phyloP scores from a whole-genome alignment of 1,284 basidiomycete species.

The Marasmius tenuissimus region DNA sequence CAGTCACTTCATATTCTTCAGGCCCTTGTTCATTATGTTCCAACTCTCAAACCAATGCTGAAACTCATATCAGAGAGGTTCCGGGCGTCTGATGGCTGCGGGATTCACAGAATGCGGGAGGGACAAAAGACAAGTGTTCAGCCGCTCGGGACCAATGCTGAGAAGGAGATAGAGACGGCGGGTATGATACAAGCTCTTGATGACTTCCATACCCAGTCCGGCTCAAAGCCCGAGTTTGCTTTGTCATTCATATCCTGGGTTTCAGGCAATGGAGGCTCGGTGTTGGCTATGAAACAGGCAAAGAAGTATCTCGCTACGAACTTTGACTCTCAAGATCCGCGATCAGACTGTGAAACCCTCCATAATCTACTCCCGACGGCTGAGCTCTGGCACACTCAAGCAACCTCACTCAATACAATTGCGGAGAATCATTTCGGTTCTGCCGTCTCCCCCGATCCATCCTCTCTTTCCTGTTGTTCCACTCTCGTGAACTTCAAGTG shows the following conservation, averaged over 20 bases:
- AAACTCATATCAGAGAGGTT: not conserved
- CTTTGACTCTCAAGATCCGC: not conserved
- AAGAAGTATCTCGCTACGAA: not conserved
- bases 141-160: conserved; percentile 5
- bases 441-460: not conserved
- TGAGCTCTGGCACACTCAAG: not conserved
- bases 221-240: not conserved
- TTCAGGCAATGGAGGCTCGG: not conserved
- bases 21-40: no score
- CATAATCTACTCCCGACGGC: not conserved
- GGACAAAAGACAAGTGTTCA: not conserved
- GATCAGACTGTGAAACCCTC: not conserved
- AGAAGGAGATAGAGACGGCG: conserved; percentile 5
- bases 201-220: conserved; percentile 6
- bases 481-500: not conserved
- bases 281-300: not conserved
- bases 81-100: not conserved
- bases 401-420: not conserved
- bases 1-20: no score
- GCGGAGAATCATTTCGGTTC: not conserved
- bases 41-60: no score
- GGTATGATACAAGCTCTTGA: conserved; percentile 6
- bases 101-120: conserved; percentile 6
- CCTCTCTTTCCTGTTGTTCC: not conserved
- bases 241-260: not conserved